These are phyloP conservation scores for Entonaema liquescens DNA, from an alignment of 495 filamentous ascomycete species.

Conservation along the genomic window DNA sequence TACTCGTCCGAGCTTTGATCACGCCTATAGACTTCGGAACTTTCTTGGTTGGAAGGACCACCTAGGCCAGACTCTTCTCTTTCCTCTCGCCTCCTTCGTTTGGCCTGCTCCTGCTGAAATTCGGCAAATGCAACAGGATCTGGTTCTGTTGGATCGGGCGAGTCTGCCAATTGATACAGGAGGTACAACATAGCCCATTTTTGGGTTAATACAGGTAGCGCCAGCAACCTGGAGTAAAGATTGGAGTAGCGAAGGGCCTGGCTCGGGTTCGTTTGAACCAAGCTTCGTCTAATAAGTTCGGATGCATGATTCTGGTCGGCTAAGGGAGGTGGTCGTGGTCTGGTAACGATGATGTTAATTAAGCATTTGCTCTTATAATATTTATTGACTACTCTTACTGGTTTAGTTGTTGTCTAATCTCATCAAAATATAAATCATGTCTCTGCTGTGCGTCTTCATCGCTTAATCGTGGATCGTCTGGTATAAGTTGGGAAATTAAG, in stretches of 20 bases:
- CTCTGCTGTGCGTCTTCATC: constrained; percentile 59
- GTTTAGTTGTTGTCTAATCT: constrained; percentile 58
- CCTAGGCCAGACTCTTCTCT: constrained; percentile 37
- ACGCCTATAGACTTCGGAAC: constrained; percentile 8
- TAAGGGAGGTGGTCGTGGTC: constrained; percentile 45
- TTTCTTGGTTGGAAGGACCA: constrained; percentile 41
- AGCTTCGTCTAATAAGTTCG: constrained; percentile 87
- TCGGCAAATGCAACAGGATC: constrained; percentile 47
- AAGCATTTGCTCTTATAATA: not conserved
- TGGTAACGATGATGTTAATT: constrained; percentile 33
- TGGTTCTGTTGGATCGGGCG: constrained; percentile 59
- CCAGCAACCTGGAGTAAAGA: constrained; percentile 84
- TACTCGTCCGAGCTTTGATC: constrained; percentile 34
- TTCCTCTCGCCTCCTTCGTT: constrained; percentile 33
- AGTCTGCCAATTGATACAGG: constrained; percentile 80
- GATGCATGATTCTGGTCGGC: constrained; percentile 87
- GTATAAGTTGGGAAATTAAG: constrained; percentile 63
- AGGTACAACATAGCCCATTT: constrained; percentile 98
- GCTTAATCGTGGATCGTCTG: constrained; percentile 58
- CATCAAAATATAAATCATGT: constrained; percentile 61
- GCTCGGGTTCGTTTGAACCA: constrained; percentile 80
- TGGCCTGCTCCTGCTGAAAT: constrained; percentile 45
- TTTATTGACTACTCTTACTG: constrained; percentile 47
- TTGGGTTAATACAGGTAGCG: constrained; percentile 87
- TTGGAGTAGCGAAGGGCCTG: constrained; percentile 89